These are phyloP conservation scores for Naganishia vishniacii DNA, from an alignment of 768 basidiomycete genomes.

Conservation along the genomic window DNA sequence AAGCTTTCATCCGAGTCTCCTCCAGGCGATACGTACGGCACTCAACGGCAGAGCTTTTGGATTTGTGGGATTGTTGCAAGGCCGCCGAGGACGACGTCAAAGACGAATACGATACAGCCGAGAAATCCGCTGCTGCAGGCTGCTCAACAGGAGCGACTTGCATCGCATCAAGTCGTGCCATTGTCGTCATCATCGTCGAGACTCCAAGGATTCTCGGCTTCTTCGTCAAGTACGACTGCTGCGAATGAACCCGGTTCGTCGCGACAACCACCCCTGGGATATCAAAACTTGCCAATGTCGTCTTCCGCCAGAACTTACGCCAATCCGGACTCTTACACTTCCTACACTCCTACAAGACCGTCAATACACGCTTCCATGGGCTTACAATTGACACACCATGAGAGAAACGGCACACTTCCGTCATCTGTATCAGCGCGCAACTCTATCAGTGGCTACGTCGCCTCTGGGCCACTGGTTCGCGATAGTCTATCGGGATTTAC, in stretches of 20 bases:
- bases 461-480: background rate
- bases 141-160: background rate
- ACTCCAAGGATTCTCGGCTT: background rate
- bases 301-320: background rate
- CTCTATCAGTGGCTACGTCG: conserved; percentile 10
- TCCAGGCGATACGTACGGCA: background rate
- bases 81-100: background rate
- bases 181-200: background rate
- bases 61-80: conserved; percentile 15
- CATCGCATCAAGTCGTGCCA: background rate
- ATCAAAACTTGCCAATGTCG: background rate
- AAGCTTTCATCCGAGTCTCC: background rate
- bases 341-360: background rate
- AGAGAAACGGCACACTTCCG: background rate
- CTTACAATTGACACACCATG: background rate
- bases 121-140: conserved; percentile 5
- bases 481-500: background rate
- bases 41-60: background rate
- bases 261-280: background rate
- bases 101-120: conserved; percentile 7
- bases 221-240: background rate
- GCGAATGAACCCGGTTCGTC: background rate
- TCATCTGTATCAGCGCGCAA: background rate
- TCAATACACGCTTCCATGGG: no score
- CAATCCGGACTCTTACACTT: background rate